Conservation (phyloP, 2,329 filamentous ascomycete species). For the Alternaria brassicicola region DNA sequence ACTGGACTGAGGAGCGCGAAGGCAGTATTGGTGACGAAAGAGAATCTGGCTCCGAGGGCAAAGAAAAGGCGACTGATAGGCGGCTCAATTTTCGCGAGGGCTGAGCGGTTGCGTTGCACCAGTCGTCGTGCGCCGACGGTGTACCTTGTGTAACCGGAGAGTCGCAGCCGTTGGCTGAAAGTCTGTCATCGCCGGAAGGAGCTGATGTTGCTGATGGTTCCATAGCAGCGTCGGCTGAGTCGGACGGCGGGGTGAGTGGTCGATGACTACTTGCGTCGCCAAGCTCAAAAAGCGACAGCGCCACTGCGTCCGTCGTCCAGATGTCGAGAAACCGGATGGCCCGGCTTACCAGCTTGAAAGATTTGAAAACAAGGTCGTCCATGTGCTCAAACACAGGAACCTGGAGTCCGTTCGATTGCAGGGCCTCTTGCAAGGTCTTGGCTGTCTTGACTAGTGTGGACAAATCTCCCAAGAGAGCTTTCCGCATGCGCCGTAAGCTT, state of each 20-base stretch:
- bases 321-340: constrained; percentile 89
- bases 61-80: constrained; percentile 46
- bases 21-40: constrained; percentile 39
- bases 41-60: constrained; percentile 47
- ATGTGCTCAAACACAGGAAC: constrained; percentile 72
- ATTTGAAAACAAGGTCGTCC: constrained; percentile 91
- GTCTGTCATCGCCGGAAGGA: constrained; percentile 27
- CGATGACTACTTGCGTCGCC: constrained; percentile 40
- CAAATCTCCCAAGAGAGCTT: constrained; percentile 85
- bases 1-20: constrained; percentile 35
- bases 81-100: constrained; percentile 39
- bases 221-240: constrained; percentile 41
- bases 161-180: constrained; percentile 55
- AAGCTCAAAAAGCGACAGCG: constrained; percentile 54
- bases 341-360: constrained; percentile 91
- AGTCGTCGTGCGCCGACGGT: constrained; percentile 32
- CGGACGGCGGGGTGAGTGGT: constrained; percentile 49
- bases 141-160: constrained; percentile 44
- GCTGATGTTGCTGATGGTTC: constrained; percentile 35
- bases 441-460: constrained; percentile 88
- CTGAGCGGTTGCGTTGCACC: constrained; percentile 37
- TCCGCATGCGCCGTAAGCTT: constrained; percentile 77
- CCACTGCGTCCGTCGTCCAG: constrained; percentile 66
- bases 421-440: constrained; percentile 80
- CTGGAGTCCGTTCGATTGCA: constrained; percentile 49